Evolutionary conservation across 2,329 filamentous ascomycete species (phyloP).

Genomic region (Pseudogymnoascus sp.): DNA sequence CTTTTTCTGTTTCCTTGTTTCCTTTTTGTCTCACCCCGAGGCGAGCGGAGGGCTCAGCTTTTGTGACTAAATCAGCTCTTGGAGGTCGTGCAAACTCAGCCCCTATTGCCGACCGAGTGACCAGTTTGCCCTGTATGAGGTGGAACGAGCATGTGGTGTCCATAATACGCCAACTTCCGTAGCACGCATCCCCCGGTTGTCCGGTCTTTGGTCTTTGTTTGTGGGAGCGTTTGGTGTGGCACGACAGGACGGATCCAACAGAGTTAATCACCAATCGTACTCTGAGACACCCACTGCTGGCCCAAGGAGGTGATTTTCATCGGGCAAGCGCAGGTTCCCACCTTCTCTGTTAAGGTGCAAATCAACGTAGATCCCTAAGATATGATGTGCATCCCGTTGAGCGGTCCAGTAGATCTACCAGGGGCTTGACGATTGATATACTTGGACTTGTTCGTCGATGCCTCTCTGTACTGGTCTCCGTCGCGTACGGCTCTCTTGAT

Average conservation of each 20-base stretch:
- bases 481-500: neutral
- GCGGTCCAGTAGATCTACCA: neutral
- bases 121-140: neutral
- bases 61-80: neutral
- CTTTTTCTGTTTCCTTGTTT: neutral
- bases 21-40: neutral
- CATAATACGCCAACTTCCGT: neutral
- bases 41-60: neutral
- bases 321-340: neutral
- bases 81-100: neutral
- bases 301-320: neutral
- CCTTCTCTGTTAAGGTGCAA: neutral
- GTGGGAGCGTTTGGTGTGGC: neutral
- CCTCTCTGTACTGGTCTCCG: neutral
- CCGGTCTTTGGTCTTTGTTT: neutral
- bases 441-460: neutral
- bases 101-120: neutral
- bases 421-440: conserved; percentile 6
- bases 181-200: neutral
- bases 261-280: neutral
- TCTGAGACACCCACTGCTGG: neutral
- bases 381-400: neutral
- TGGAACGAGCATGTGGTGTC: neutral
- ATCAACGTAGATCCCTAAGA: neutral
- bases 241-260: neutral